A percentile compares a stretch with the other conserved stretches of the same genome.
phyloP scores from a whole-genome alignment of 225 moss, liverwort and hornwort genomes.

The Rhytidiadelphus loreus region DNA sequence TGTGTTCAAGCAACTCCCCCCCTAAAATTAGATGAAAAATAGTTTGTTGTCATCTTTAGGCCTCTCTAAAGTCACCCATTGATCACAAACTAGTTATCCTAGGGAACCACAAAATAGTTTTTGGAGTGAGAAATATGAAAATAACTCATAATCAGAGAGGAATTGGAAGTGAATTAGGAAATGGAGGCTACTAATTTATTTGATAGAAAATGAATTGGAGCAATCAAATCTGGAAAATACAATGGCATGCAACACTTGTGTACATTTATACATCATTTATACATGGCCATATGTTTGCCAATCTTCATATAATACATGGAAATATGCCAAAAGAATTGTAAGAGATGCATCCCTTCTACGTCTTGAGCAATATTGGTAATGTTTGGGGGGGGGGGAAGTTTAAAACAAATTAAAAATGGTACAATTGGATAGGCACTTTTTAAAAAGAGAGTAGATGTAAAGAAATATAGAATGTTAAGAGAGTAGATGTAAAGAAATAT shows the following conservation, averaged over 20 bases:
- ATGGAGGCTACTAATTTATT: not conserved
- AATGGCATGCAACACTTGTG: not conserved
- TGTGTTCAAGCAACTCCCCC: not conserved
- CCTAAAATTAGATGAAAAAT: not conserved
- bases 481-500: fast-evolving
- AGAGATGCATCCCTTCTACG: fast-evolving
- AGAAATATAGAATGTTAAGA: not conserved
- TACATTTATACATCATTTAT: fast-evolving
- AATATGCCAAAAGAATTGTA: fast-evolving
- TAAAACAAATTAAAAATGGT: not conserved
- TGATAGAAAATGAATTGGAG: not conserved
- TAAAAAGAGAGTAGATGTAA: fast-evolving
- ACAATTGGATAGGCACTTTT: not conserved
- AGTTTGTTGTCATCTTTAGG: too few species aligned
- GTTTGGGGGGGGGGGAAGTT: fast-evolving
- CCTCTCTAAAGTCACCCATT: not conserved
- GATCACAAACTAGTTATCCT: not conserved
- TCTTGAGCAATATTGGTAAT: not conserved
- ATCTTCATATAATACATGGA: fast-evolving
- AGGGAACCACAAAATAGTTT: not conserved
- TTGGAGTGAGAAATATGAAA: not conserved
- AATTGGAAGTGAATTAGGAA: not conserved
- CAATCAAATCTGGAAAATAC: not conserved
- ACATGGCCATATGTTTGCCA: fast-evolving
- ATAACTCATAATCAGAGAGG: not conserved